Evolutionary conservation across 2,329 filamentous ascomycete genomes (phyloP), one percentile per base, ranked within the genome.

Genomic region (Colletotrichum sp.): DNA sequence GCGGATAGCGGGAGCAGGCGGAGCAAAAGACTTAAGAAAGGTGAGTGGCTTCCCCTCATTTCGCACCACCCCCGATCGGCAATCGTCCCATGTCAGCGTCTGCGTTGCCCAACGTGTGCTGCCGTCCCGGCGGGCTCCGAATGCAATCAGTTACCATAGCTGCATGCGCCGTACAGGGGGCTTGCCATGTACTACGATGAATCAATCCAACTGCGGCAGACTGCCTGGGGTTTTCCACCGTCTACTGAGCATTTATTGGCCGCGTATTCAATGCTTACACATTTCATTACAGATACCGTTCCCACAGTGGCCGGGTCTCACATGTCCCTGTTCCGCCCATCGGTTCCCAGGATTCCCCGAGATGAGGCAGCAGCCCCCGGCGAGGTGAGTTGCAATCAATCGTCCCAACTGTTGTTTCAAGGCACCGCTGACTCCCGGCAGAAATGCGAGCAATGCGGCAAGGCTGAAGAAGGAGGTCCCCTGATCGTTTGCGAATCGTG

Each of bases 301-400:
- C 95, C 96, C 57, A 98, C 95, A 38, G 95, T 99, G 77, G 95
- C 95, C 76, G 97, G 97, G 69, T 98, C 96, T 66, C 95, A 98
- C 84, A 98, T 98, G 95, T 97, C 95, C 75, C 91, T 96, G 79
- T 95, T 98, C 80, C 94, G 96, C 67, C 95, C 96, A 70, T 93
- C 94, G 31, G 92, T 93, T 18, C 94, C 93, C 21, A 90, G 91
- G 76, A 87, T 92, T 73, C 87, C 89, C 24, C 87, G 90, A 69
- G 90, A 91, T 70, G 89, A 91, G 70, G 75, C 82, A 29, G 78
- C 81, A 12, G 78, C 80, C n/a, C 79, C 85, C 9, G 86, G 85
- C 66, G 88, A 90, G 81, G 81, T 85, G 79, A 76, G 80, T 74
- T 21, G 47, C 58, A 16, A 71, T 31, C 5, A 8, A 29, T 33